Evolutionary conservation across 2,329 filamentous ascomycete genomes (phyloP), one percentile per base, ranked within the genome.

Genomic region (Dactylonectria macrodidyma): DNA sequence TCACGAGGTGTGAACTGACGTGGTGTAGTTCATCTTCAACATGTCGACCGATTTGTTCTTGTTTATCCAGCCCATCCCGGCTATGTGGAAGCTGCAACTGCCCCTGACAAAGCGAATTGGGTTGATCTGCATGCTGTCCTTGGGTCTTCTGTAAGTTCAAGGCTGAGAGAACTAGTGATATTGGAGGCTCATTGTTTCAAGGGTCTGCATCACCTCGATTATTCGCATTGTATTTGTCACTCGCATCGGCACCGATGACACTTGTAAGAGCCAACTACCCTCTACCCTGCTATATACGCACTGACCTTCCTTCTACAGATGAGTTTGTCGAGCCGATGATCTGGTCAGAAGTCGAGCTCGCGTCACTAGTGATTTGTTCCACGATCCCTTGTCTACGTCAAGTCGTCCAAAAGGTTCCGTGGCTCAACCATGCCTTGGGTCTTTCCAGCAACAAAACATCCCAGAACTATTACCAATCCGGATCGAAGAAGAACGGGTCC

Each of bases 21-120:
- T 30, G 2, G 26, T 14, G 16, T 48, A 77, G 75, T 77, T 76
- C 44, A 77, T 73, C 33, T 77, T 82, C 70, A 82, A 82, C 68
- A 70, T 83, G 38, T 67, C 73, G 11, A 81, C 79, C 41, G 80
- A 82, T 58, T 70, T 83, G 52, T 70, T 79, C 30, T 69, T 83
- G 8, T 81, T 81, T 61, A 69, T 80, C 16, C 77, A 81, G 47
- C 81, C 81, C 3, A 80, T 83, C 14, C 81, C 81, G 1, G 74
- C 78, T n/a, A 77, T 82, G 67, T 78, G 77, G 68, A 78, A 76
- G 36, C 67, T 83, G 38, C 77, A 81, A 33, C 70, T 82, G 10
- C 79, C 76, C 6, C n/a, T 73, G 11, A 73, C 68, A 9, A 77
- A 78, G 69, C 67, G 76, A 22, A 62, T 78, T 24, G 77, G 75